These are phyloP conservation scores for Neurospora sublineolata DNA, from an alignment of 495 filamentous ascomycete species.

Conservation along the genomic window DNA sequence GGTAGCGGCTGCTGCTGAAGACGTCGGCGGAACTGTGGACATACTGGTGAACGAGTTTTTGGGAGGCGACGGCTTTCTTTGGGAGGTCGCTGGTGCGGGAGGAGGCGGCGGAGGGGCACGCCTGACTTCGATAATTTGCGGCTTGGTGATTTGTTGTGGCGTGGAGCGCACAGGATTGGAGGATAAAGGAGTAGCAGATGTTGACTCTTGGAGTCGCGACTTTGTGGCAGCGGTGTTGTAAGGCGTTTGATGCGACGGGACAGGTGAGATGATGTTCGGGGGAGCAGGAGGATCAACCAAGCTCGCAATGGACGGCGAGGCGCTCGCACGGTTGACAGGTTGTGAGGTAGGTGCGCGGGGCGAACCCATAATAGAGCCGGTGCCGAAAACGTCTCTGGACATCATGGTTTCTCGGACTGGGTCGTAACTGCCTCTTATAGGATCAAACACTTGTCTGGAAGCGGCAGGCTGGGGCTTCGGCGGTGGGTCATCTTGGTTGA, in stretches of 20 bases:
- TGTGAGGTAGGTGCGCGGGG: constrained; percentile 33
- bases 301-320: constrained; percentile 81
- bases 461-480: constrained; percentile 32
- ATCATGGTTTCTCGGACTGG: constrained; percentile 38
- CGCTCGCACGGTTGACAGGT: constrained; percentile 57
- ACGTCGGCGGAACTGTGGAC: constrained; percentile 1
- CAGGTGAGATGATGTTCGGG: constrained; percentile 32
- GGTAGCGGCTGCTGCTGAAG: constrained; percentile 7
- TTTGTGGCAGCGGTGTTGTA: constrained; percentile 15
- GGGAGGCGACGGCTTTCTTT: constrained; percentile 4
- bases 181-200: constrained; percentile 18
- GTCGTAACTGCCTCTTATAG: constrained; percentile 64
- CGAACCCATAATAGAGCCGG: constrained; percentile 38
- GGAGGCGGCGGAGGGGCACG: constrained; percentile 22
- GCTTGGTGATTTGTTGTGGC: constrained; percentile 25
- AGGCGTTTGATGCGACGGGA: constrained; percentile 33
- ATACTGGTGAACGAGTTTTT: neutral
- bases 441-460: constrained; percentile 77
- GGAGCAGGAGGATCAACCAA: constrained; percentile 65
- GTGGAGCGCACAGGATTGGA: constrained; percentile 15
- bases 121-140: constrained; percentile 22
- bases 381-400: constrained; percentile 38
- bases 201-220: constrained; percentile 19
- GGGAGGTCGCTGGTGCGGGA: constrained; percentile 11
- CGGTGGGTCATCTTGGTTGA: constrained; percentile 33